Evolutionary conservation across 2,329 filamentous ascomycete genomes (phyloP).

Genomic region (Teratosphaeriaceae sp.): DNA sequence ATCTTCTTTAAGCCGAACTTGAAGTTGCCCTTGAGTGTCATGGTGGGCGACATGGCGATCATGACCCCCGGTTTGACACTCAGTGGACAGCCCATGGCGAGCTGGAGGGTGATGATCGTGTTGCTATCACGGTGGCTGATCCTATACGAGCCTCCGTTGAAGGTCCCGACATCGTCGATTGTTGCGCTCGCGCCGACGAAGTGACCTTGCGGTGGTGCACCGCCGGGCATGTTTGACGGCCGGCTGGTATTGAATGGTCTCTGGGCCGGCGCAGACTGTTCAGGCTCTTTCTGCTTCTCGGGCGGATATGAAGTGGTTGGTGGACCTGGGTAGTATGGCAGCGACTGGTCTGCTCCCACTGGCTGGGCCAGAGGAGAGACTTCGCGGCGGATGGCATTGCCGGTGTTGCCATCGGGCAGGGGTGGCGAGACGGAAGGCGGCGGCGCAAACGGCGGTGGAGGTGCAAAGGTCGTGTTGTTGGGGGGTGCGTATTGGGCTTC

Average conservation of each 20-base stretch:
- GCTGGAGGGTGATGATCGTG: slow-evolving; percentile 78
- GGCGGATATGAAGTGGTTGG: slow-evolving; percentile 28
- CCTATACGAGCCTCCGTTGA: slow-evolving; percentile 91
- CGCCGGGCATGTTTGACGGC: slow-evolving; percentile 26
- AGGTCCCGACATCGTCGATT: slow-evolving; percentile 81
- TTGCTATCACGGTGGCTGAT: slow-evolving; percentile 91
- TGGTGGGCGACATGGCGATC: slow-evolving; percentile 88
- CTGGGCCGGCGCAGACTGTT: slow-evolving; percentile 11
- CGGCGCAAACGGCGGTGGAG: slow-evolving; percentile 29
- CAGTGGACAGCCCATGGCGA: slow-evolving; percentile 83
- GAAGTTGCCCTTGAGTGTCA: slow-evolving; percentile 73
- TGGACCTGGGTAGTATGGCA: slow-evolving; percentile 32
- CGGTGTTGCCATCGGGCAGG: slow-evolving; percentile 22
- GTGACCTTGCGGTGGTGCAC: slow-evolving; percentile 43
- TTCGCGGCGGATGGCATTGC: slow-evolving; percentile 14
- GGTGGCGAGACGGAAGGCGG: slow-evolving; percentile 29
- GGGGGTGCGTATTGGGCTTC: slow-evolving; percentile 14
- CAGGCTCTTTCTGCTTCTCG: slow-evolving; percentile 26
- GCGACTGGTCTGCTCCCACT: no score
- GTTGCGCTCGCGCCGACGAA: slow-evolving; percentile 59
- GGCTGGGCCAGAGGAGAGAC: slow-evolving; percentile 12
- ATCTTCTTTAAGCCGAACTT: slow-evolving; percentile 91
- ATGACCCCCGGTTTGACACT: slow-evolving; percentile 77
- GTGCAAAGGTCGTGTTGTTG: slow-evolving; percentile 17
- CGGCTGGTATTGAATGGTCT: slow-evolving; percentile 25